phyloP scores from a whole-genome alignment of 768 basidiomycete genomes.

The Suillus americanus region DNA sequence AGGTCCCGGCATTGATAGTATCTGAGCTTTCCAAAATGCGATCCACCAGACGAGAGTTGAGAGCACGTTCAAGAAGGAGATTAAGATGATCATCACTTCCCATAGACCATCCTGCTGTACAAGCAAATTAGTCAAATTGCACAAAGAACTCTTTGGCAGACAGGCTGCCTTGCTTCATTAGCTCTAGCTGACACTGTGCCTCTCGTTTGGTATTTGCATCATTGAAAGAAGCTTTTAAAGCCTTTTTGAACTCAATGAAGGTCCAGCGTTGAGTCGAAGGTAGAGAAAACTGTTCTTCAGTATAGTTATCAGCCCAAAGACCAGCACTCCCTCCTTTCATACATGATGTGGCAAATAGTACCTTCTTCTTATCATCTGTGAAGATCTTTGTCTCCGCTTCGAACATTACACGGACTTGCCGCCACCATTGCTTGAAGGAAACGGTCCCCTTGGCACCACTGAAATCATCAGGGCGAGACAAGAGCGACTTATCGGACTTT shows the following conservation, averaged over 20 bases:
- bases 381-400: neutral
- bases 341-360: neutral
- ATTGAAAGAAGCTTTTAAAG: neutral
- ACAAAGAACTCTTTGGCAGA: neutral
- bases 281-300: neutral
- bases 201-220: neutral
- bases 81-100: neutral
- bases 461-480: neutral
- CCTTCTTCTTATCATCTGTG: neutral
- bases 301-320: neutral
- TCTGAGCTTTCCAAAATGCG: neutral
- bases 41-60: neutral
- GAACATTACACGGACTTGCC: neutral
- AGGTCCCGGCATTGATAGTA: neutral
- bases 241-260: neutral
- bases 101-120: neutral
- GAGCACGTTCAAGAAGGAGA: neutral
- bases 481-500: neutral
- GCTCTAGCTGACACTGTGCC: neutral
- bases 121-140: neutral
- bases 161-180: neutral
- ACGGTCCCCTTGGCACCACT: neutral
- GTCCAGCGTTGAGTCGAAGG: neutral
- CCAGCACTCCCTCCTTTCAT: neutral
- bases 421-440: neutral